These are phyloP conservation scores for Magnusiomyces sp. DNA, from an alignment of 1,139 yeast genomes.

Conservation along the genomic window DNA sequence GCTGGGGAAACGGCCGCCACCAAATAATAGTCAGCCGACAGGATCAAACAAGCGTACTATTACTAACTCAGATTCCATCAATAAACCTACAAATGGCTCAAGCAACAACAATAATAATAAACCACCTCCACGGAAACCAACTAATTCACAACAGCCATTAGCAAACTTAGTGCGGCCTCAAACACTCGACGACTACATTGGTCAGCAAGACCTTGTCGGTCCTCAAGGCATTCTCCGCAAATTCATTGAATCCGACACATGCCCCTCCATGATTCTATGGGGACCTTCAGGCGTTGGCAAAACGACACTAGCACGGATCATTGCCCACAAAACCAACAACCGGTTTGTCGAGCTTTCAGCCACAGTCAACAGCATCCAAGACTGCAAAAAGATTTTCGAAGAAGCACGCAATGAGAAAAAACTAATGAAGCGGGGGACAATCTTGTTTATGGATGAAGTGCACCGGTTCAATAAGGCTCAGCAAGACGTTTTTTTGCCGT, in stretches of 20 bases:
- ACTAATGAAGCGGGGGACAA: conserved; percentile 61
- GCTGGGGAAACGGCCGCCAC: background rate
- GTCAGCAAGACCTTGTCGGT: conserved; percentile 79
- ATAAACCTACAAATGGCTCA: too few species aligned
- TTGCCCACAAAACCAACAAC: conserved; percentile 35
- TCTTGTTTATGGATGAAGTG: conserved; percentile 84
- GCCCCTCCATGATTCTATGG: conserved; percentile 87
- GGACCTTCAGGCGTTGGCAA: conserved; percentile 92
- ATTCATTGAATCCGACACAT: conserved; percentile 47
- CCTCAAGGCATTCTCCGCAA: conserved; percentile 61
- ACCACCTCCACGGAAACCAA: conserved; percentile 6
- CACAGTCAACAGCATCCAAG: conserved; percentile 63
- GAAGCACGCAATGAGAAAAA: conserved; percentile 62
- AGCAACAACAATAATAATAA: conserved; percentile 7
- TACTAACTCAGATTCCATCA: background rate
- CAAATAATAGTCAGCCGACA: background rate
- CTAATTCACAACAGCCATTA: too few species aligned
- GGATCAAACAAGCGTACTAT: background rate
- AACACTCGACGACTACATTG: conserved; percentile 66
- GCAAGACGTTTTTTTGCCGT: conserved; percentile 62
- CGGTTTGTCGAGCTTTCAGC: conserved; percentile 82
- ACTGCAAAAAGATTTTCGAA: conserved; percentile 62
- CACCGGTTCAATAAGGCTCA: conserved; percentile 86
- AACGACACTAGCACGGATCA: conserved; percentile 57
- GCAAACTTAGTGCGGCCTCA: conserved; percentile 82